Evolutionary conservation across 164 flowering plant genomes (phyloP).

Genomic region (Cinnamomum chago): DNA sequence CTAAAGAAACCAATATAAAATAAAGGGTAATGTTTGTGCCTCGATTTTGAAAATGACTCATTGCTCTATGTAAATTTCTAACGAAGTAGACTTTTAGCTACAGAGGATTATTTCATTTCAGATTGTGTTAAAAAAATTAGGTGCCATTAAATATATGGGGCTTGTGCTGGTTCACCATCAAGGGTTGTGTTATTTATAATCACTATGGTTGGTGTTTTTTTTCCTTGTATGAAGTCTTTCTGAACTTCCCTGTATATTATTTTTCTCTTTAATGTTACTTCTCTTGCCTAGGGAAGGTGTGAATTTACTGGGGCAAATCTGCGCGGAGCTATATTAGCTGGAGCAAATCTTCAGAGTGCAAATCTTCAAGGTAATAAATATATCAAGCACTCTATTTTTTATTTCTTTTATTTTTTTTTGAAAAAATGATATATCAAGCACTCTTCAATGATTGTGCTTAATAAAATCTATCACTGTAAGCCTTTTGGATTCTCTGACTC

Average conservation of each 20-base stretch:
- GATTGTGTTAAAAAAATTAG: neutral
- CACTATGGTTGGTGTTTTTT: neutral
- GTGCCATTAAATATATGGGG: neutral
- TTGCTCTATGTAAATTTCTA: neutral
- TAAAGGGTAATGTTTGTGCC: neutral
- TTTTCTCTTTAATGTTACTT: slow-evolving; percentile 10
- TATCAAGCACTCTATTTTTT: no score
- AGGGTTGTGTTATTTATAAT: neutral
- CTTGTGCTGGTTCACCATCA: neutral
- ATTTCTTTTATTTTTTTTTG: no score
- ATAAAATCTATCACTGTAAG: neutral
- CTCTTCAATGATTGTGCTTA: neutral
- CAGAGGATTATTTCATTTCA: neutral
- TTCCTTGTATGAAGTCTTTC: neutral
- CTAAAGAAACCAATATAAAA: no score
- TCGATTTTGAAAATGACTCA: neutral
- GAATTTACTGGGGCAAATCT: slow-evolving; percentile 93
- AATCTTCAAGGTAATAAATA: slow-evolving; percentile 66
- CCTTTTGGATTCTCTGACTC: no score
- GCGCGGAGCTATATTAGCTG: slow-evolving; percentile 81
- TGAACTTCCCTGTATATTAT: neutral
- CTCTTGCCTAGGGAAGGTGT: slow-evolving; percentile 79
- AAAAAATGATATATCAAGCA: neutral
- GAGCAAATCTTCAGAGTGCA: slow-evolving; percentile 94
- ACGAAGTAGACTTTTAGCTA: neutral